Evolutionary conservation across 768 basidiomycete genomes (phyloP).

Genomic region (Mycena pura): DNA sequence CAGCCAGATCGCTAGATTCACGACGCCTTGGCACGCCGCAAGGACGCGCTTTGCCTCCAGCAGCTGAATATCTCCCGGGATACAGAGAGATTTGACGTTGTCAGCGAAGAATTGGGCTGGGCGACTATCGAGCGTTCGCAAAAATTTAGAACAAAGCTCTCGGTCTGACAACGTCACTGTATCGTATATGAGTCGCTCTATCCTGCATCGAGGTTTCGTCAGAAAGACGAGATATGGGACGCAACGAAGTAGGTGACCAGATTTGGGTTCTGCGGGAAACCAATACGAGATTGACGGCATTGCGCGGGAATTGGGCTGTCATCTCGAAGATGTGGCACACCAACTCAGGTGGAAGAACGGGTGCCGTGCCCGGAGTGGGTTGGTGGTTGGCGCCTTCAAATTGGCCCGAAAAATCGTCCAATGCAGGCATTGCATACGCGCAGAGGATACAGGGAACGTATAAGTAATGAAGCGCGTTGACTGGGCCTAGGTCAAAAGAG

Average conservation of each 20-base stretch:
- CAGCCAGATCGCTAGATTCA: constrained; percentile 35
- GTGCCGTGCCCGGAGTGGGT: not conserved
- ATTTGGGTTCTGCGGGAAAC: constrained; percentile 32
- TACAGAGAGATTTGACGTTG: constrained; percentile 36
- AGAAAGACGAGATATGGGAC: not conserved
- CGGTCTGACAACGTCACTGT: constrained; percentile 29
- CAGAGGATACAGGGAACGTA: not conserved
- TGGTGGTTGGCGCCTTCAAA: not conserved
- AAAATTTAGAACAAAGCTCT: constrained; percentile 25
- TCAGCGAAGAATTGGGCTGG: constrained; percentile 29
- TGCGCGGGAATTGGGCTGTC: constrained; percentile 28
- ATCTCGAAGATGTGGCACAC: constrained; percentile 35
- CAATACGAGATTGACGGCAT: constrained; percentile 25
- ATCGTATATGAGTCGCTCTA: constrained; percentile 33
- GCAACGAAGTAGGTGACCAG: constrained; percentile 26
- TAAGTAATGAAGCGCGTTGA: not conserved
- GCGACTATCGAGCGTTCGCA: constrained; percentile 25
- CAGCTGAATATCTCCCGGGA: constrained; percentile 31
- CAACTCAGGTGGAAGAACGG: constrained; percentile 31
- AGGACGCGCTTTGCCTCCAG: constrained; percentile 27
- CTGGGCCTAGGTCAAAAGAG: not conserved
- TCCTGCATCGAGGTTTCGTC: constrained; percentile 20
- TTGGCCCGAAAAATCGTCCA: not conserved
- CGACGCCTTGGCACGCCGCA: constrained; percentile 32
- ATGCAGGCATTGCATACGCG: constrained; percentile 13